Percentiles rank a stretch among this genome's conserved stretches.
phyloP scores from a whole-genome alignment of 2,329 filamentous ascomycete species.

The Aspergillus pseudonomiae region DNA sequence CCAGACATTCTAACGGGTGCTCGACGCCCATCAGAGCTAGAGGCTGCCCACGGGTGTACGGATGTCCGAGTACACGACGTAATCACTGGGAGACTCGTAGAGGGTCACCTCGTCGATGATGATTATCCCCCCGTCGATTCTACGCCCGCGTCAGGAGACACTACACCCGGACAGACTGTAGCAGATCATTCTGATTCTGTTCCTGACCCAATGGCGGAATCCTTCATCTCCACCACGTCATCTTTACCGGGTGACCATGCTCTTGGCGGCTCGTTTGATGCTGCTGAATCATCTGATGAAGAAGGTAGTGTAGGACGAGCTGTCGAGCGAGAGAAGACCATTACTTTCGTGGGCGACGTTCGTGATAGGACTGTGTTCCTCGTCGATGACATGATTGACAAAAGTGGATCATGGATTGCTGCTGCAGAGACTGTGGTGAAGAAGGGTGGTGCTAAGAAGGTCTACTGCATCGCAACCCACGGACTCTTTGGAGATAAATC shows the following conservation, averaged over 20 bases:
- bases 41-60: conserved; percentile 62
- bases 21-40: conserved; percentile 48
- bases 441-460: conserved; percentile 84
- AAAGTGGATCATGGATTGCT: conserved; percentile 93
- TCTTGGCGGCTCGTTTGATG: conserved; percentile 83
- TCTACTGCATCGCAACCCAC: conserved; percentile 97
- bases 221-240: conserved; percentile 78
- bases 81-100: conserved; percentile 84
- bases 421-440: conserved; percentile 97
- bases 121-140: conserved; percentile 79
- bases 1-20: conserved; percentile 42
- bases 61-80: conserved; percentile 86
- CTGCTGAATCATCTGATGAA: conserved; percentile 88
- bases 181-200: conserved; percentile 55
- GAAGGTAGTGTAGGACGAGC: conserved; percentile 61
- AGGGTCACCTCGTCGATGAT: conserved; percentile 94
- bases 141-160: conserved; percentile 64
- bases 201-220: conserved; percentile 86
- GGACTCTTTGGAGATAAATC: conserved; percentile 90
- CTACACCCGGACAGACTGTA: conserved; percentile 50
- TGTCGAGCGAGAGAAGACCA: conserved; percentile 84
- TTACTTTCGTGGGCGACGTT: conserved; percentile 96
- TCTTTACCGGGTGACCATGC: conserved; percentile 69
- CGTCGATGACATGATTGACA: conserved; percentile 99
- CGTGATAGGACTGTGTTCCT: conserved; percentile 86